Base-by-base conservation (phyloP, 106 monocot genomes). In the Cymbidium sinense region DNA sequence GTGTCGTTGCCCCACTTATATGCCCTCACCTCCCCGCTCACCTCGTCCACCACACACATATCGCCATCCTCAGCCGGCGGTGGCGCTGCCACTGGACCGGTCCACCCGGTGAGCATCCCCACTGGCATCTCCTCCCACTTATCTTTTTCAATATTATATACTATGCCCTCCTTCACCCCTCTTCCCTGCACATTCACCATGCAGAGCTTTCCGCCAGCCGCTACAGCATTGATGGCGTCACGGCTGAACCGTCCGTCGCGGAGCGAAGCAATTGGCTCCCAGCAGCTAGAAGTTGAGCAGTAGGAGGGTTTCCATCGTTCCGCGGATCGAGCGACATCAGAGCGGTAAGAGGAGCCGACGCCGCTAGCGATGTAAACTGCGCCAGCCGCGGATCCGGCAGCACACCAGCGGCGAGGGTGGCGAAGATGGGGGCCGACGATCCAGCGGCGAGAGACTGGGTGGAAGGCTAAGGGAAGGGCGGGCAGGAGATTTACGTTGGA, bases 351-450 rank as follows among this genome's bases (percentile, higher is more conserved):
- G 28, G 76, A 12, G 72, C 88, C 86, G 79, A 92, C 83, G 20
- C 95, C 95, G 80, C 88, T 85, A 30, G 80, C 86, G 79, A 92
- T 29, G 84, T 79, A 95, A 47, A 92, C 36, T 10, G 36, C 47
- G 9, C 81, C 86, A 28, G 51, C 75, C 74, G 78, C 62, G 73
- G 77, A 19, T 0, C 84, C 88, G 50, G 85, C 79, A 9, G 81
- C 93, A 83, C 95, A 95, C 95, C 95, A 95, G 4, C 95, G 92
- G 80, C 95, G 92, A 0, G 95, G 90, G 29, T 74, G 15, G 76
- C 77, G 78, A 70, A 90, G 43, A 50, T 78, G 65, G 11, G 95
- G 90, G 23, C 83, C 95, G 62, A 62, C 71, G 21, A 29, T 70
- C 95, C 95, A 95, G 15, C 54, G 41, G 54, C 72, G n/a, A 23